Base-by-base conservation (phyloP, 139 green algal genomes). In the Chlorella sp. region DNA sequence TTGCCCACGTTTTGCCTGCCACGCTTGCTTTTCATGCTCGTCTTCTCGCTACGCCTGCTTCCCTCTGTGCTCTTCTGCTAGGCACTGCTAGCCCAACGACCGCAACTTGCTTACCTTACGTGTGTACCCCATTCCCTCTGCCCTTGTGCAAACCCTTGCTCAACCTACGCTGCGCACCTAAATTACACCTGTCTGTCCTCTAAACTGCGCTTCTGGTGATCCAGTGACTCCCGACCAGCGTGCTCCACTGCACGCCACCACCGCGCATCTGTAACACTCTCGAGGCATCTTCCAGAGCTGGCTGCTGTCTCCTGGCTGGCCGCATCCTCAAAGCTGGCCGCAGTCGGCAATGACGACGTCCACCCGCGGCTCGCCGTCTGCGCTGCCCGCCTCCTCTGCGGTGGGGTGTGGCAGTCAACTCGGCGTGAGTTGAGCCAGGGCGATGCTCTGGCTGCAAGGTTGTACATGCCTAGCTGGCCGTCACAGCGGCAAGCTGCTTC, bases 311-410 rank as follows among this genome's bases (percentile, higher is more conserved):
- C n/a, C 2, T 6, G n/a, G 69, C 41, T 4, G 32, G 17, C 17
- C n/a, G 68, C 36, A 58, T 0, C 7, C 67, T 76, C 14, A 65
- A 11, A 51, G 54, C 75, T 56, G 51, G 3, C 80, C 80, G 24
- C 46, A 84, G 65, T 68, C 80, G 6, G 46, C 40, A 13, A 67
- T 51, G 22, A 78, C 48, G 13, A 85, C 80, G 8, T 78, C 80
- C 9, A 38, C 56, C 43, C 67, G 67, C 26, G 80, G 80, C 0
- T 46, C 60, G 36, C 80, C 80, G 38, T 78, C 48, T 1, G 5
- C 41, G 36, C 67, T 79, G 46, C 48, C 80, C 34, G 68, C 80
- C 36, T 58, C 67, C 41, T 85, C 80, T 85, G 80, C 67, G 40
- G 67, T 46, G 34, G 34, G 17, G n/a, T 43, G n/a, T 41, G 14